Conservation (phyloP, 148 eudicot genomes). For the Cornus controversa region DNA sequence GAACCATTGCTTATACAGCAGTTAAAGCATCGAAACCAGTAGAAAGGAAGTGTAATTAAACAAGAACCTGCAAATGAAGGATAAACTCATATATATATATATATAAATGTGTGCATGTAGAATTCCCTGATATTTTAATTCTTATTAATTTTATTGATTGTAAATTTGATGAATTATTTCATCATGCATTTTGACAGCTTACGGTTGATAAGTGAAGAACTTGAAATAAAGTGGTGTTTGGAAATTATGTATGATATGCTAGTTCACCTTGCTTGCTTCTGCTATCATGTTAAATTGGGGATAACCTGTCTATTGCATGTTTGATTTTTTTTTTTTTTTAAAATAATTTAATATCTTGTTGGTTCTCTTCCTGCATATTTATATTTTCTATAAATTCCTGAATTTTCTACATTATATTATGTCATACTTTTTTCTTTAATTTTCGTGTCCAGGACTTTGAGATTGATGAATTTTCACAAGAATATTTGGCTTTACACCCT, state of each 20-base stretch:
- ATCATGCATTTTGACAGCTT: background rate
- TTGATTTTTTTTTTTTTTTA: background rate
- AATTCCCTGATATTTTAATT: no score
- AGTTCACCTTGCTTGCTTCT: background rate
- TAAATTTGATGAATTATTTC: background rate
- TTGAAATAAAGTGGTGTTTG: background rate
- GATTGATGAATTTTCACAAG: slow-evolving; percentile 51
- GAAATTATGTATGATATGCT: background rate
- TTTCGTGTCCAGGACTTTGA: slow-evolving; percentile 44
- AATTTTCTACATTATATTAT: background rate
- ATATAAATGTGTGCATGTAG: no score
- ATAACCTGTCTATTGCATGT: background rate
- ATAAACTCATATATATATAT: no score
- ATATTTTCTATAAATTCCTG: background rate
- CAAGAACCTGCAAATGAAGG: background rate
- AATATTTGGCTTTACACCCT: slow-evolving; percentile 62
- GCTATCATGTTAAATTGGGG: background rate
- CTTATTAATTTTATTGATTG: no score
- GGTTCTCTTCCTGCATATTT: background rate
- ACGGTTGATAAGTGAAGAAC: background rate
- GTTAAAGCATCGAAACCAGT: background rate
- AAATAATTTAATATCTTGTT: no score
- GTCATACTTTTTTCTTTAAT: background rate
- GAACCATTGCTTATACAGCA: no score
- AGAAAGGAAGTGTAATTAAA: no score